A percentile compares a stretch with the other conserved stretches of the same genome.
Evolutionary conservation across 345 rosid genomes (phyloP).

Genomic region (Gossypium raimondii): DNA sequence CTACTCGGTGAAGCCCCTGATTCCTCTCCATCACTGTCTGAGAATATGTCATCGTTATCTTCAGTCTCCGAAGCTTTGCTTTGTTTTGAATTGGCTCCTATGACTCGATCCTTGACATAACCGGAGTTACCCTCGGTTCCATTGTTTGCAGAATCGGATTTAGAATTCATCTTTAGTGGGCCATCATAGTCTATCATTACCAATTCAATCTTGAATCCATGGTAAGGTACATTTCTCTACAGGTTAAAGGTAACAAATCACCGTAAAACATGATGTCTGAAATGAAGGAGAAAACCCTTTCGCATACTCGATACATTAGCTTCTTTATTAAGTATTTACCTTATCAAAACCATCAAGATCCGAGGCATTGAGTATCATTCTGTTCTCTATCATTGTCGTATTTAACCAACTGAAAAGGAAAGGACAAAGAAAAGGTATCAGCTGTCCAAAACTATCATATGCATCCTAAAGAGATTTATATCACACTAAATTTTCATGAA

Average conservation of each 20-base stretch:
- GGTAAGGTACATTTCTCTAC: slow-evolving; percentile 88
- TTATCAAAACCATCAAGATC: slow-evolving; percentile 92
- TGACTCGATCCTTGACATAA: slow-evolving; percentile 1
- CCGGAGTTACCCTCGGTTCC: slow-evolving; percentile 13
- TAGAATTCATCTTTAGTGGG: slow-evolving; percentile 26
- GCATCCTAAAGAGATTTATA: not conserved
- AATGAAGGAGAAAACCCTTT: not conserved
- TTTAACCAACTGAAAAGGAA: slow-evolving; percentile 71
- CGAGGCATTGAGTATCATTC: slow-evolving; percentile 53
- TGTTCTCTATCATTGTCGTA: slow-evolving; percentile 77
- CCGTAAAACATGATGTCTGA: not conserved
- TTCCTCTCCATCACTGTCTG: slow-evolving; percentile 75
- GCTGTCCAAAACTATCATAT: not conserved
- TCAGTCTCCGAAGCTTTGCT: slow-evolving; percentile 27
- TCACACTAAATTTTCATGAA: too few species aligned
- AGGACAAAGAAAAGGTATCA: slow-evolving; percentile 2
- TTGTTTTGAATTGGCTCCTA: slow-evolving; percentile 15
- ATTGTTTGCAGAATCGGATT: slow-evolving; percentile 28
- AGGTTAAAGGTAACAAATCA: not conserved
- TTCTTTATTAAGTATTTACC: slow-evolving; percentile 33
- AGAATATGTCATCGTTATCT: slow-evolving; percentile 72
- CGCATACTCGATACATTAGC: not conserved
- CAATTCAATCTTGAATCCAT: slow-evolving; percentile 83
- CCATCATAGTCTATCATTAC: slow-evolving; percentile 58
- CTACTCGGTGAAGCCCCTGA: slow-evolving; percentile 33